Evolutionary conservation across 768 basidiomycete genomes (phyloP), one percentile per base, ranked within the genome.

Genomic region (Pleurotus pulmonarius): DNA sequence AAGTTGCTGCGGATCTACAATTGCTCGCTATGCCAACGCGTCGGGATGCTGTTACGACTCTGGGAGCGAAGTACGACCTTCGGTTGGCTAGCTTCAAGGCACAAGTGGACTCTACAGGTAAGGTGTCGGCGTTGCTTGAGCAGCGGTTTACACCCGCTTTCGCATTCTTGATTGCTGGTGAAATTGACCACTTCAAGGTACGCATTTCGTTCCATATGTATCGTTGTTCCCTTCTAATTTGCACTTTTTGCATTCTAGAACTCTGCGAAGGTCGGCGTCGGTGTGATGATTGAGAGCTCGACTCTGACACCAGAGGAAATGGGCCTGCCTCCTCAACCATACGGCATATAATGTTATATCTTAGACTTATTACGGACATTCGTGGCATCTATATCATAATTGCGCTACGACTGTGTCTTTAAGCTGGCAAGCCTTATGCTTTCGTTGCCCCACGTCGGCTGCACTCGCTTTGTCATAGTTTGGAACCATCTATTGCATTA

Each of bases 151-250:
- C 92, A 11, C 97, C 97, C 3, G 85, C 92, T 7, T 98, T 99
- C 67, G 86, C 93, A 12, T 97, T 99, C 81, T 71, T 95, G 64
- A 86, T 99, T 46, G 83, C 92, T 15, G 97, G 97, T 8, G 97
- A 99, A 79, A 94, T 99, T 63, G 97, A 99, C 71, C 97, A 99
- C 81, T 89, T 93, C 79, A 98, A 95, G 87, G 94, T 92, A 64
- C 60, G 74, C 62, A 57, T 56, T 5, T 61, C 45, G 4, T 3
- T 41, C 4, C 57, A 12, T 57, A 25, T 53, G 22, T 51, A 55
- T 25, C 16, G 26, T 44, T 4, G 25, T 3, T 58, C 48, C 52
- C 18, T 37, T 54, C 29, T 46, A 9, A 45, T 59, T 22, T 34
- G 20, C 13, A 39, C n/a, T 58, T 5, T 54, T 38, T 43, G 62